Evolutionary conservation across 2,329 filamentous ascomycete species (phyloP).

Genomic region (Pyricularia grisea): DNA sequence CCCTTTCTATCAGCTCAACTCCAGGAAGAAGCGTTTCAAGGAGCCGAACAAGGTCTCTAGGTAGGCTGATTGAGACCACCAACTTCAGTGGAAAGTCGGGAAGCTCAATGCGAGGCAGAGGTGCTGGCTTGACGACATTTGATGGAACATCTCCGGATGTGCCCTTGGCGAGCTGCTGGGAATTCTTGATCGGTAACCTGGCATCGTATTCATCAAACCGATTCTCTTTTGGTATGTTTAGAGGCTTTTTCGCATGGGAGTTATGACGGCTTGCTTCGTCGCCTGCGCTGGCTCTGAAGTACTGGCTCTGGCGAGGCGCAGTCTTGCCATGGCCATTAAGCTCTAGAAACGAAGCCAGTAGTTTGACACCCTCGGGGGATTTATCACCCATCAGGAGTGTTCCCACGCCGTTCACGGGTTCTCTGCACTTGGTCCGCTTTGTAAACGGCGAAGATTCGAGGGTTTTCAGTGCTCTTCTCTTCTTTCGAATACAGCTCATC

Average conservation of each 20-base stretch:
- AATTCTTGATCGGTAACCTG: background rate
- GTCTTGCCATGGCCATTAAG: background rate
- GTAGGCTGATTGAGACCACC: slow-evolving; percentile 16
- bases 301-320: background rate
- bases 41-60: slow-evolving; percentile 9
- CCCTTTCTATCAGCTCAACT: slow-evolving; percentile 17
- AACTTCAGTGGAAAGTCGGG: slow-evolving; percentile 10
- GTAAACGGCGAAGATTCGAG: background rate
- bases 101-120: slow-evolving; percentile 11
- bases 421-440: background rate
- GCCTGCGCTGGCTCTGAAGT: background rate
- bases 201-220: background rate
- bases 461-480: background rate
- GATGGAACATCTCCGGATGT: background rate
- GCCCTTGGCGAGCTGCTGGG: background rate
- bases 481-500: background rate
- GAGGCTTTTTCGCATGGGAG: background rate
- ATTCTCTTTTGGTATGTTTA: background rate
- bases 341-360: background rate
- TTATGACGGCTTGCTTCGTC: background rate
- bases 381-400: background rate
- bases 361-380: background rate
- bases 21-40: slow-evolving; percentile 14
- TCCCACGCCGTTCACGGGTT: background rate
- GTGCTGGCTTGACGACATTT: slow-evolving; percentile 7